Evolutionary conservation across 1,284 basidiomycete genomes (phyloP).

Genomic region (Cutaneotrichosporon sp.): DNA sequence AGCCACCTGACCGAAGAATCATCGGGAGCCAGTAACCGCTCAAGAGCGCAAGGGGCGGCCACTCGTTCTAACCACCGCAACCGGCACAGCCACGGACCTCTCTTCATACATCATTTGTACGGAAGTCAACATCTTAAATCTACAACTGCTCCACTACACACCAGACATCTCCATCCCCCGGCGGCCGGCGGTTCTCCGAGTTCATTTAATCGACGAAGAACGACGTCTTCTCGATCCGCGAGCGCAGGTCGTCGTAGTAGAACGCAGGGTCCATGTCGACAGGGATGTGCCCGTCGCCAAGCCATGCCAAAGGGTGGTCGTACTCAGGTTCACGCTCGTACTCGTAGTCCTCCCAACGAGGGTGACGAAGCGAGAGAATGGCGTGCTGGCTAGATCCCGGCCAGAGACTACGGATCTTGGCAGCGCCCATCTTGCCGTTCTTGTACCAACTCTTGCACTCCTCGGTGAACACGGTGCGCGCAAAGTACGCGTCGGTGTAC

Average conservation of each 20-base stretch:
- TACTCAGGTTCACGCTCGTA: constrained; percentile 18
- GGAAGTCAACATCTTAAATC: too few species aligned
- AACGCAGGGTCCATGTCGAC: constrained; percentile 21
- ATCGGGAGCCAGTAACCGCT: not conserved
- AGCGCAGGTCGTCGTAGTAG: constrained; percentile 17
- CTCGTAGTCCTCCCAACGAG: constrained; percentile 46
- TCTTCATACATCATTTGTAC: too few species aligned
- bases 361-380: constrained; percentile 32
- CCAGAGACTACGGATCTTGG: constrained; percentile 28
- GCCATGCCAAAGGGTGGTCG: constrained; percentile 20
- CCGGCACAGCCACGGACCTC: too few species aligned
- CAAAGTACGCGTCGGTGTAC: constrained; percentile 36
- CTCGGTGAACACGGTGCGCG: constrained; percentile 34
- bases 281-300: constrained; percentile 23
- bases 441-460: constrained; percentile 39
- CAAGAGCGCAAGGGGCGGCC: too few species aligned
- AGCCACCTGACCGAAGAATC: not conserved
- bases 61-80: too few species aligned
- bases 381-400: constrained; percentile 26
- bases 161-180: not conserved
- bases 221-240: not conserved
- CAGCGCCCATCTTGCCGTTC: constrained; percentile 20
- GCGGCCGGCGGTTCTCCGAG: not conserved
- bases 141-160: too few species aligned
- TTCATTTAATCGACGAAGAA: constrained; percentile 5